Conservation (phyloP, 495 filamentous ascomycete species). For the Staphylotrichum longicolle region DNA sequence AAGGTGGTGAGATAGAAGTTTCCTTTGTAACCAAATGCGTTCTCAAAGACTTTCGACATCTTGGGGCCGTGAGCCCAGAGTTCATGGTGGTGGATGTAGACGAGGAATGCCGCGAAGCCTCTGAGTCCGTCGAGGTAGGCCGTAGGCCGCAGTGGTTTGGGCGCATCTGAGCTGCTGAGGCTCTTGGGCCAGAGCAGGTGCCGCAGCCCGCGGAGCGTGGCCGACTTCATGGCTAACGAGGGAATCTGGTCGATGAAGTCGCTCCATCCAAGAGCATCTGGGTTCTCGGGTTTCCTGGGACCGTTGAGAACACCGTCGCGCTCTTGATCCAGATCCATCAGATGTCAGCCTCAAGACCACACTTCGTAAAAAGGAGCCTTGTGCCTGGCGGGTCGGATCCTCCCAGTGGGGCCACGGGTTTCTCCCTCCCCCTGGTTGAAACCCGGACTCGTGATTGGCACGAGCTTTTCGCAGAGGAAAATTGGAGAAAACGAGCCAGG, state of each 20-base stretch:
- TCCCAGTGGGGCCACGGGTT: not conserved
- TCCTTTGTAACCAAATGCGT: constrained; percentile 35
- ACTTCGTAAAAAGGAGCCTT: not conserved
- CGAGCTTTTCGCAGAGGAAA: not conserved
- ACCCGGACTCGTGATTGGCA: constrained; percentile 1
- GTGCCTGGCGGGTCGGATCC: not conserved
- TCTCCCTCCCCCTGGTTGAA: not conserved
- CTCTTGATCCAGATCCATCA: not conserved
- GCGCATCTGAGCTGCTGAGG: constrained; percentile 9
- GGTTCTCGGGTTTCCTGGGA: not conserved
- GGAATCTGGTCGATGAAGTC: not conserved
- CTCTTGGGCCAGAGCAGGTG: constrained; percentile 27
- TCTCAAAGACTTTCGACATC: constrained; percentile 34
- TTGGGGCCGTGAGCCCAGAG: constrained; percentile 39
- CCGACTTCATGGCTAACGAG: constrained; percentile 22
- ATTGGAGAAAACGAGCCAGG: not conserved
- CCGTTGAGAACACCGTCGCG: not conserved
- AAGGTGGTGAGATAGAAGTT: constrained; percentile 43
- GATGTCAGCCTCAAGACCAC: not conserved
- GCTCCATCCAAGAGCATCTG: constrained; percentile 2
- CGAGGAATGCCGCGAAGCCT: constrained; percentile 46
- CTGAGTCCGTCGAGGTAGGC: constrained; percentile 50
- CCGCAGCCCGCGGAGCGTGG: constrained; percentile 25
- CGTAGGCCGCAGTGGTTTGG: constrained; percentile 33
- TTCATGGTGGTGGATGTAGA: constrained; percentile 48